A percentile compares a stretch with the other conserved stretches of the same genome.
phyloP scores from a whole-genome alignment of 2,329 filamentous ascomycete genomes.

The Trichophyton verrucosum region DNA sequence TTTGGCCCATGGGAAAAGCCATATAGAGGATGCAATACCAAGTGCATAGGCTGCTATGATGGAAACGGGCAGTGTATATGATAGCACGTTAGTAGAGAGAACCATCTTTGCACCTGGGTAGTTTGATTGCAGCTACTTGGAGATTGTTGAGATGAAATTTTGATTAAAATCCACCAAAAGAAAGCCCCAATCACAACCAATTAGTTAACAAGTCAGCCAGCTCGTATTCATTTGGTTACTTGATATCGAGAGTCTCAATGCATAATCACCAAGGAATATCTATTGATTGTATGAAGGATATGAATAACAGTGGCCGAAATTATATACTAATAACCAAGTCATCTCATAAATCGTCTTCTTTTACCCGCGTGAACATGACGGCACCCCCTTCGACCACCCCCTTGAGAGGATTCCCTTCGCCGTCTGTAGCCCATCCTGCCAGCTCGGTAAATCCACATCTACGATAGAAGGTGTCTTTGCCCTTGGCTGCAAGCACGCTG shows the following conservation, averaged over 20 bases:
- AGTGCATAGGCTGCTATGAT: neutral
- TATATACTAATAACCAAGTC: neutral
- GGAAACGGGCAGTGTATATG: neutral
- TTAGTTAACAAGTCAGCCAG: no score
- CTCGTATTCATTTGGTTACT: no score
- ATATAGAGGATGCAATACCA: neutral
- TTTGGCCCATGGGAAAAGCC: neutral
- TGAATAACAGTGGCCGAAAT: neutral
- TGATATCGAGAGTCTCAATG: no score
- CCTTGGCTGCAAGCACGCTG: conserved; percentile 4
- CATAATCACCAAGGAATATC: no score
- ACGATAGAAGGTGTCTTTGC: conserved; percentile 8
- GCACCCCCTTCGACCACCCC: conserved; percentile 5
- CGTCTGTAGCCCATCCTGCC: conserved; percentile 7
- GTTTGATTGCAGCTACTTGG: no score
- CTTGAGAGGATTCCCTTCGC: conserved; percentile 7
- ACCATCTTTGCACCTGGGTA: neutral
- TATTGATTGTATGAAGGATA: no score
- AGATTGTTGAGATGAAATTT: no score
- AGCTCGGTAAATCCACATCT: conserved; percentile 8
- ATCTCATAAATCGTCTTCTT: neutral
- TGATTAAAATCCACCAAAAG: no score
- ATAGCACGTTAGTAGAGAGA: neutral
- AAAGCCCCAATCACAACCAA: no score
- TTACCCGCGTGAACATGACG: conserved; percentile 7